Evolutionary conservation across 1,284 basidiomycete species (phyloP).

Genomic region (Cutaneotrichosporon sp.): DNA sequence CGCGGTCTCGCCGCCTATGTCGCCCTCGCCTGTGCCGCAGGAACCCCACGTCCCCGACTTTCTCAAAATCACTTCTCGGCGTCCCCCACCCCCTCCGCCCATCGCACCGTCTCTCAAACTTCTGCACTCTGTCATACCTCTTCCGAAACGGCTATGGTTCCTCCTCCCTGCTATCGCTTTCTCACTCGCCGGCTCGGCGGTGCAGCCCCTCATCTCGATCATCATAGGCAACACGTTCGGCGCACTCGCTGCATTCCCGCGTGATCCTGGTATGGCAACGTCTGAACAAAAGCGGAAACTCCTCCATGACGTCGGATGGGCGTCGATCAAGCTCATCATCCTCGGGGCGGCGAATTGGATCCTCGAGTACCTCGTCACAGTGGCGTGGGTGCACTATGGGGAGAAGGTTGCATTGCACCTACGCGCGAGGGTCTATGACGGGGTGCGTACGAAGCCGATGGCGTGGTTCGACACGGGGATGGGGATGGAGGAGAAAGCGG

Average conservation of each 20-base stretch:
- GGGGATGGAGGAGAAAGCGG: conserved; percentile 59
- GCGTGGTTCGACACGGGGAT: conserved; percentile 82
- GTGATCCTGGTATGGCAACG: conserved; percentile 34
- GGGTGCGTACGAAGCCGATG: conserved; percentile 69
- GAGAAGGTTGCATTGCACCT: conserved; percentile 72
- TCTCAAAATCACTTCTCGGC: background rate
- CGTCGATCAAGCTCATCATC: conserved; percentile 63
- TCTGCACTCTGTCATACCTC: conserved; percentile 62
- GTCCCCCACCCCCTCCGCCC: conserved; percentile 16
- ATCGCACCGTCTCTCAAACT: conserved; percentile 56
- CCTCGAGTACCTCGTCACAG: conserved; percentile 68
- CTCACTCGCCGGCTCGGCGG: conserved; percentile 65
- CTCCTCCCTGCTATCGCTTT: conserved; percentile 69
- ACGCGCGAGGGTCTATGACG: conserved; percentile 63
- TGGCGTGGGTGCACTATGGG: conserved; percentile 81
- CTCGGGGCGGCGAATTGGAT: conserved; percentile 66
- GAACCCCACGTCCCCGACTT: too few relatives aligned
- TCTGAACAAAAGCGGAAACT: conserved; percentile 55
- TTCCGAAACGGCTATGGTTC: conserved; percentile 54
- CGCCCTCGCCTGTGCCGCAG: too few relatives aligned
- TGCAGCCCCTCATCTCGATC: conserved; percentile 90
- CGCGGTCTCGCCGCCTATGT: too few relatives aligned
- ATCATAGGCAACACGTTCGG: conserved; percentile 83
- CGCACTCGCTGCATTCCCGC: conserved; percentile 60
- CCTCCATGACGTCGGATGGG: conserved; percentile 58